Conservation (phyloP, 495 filamentous ascomycete species). For the Diplogelasinospora grovesii region DNA sequence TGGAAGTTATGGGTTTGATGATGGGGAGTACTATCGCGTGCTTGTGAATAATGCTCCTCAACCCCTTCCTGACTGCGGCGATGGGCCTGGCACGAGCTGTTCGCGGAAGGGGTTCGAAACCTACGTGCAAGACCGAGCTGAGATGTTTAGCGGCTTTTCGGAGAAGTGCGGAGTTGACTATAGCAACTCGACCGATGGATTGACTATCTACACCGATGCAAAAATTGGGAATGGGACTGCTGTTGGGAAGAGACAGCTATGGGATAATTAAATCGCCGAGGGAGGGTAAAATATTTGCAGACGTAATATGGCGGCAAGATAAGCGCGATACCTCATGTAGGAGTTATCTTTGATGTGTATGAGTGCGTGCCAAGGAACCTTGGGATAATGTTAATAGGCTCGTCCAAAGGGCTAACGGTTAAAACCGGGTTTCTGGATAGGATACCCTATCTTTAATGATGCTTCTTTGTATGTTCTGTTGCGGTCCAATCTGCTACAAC, state of each 20-base stretch:
- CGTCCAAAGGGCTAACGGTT: too few species aligned
- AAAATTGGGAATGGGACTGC: slow-evolving; percentile 25
- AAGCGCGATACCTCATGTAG: too few species aligned
- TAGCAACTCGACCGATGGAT: slow-evolving; percentile 24
- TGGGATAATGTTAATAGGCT: too few species aligned
- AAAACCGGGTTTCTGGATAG: too few species aligned
- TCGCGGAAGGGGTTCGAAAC: slow-evolving; percentile 22
- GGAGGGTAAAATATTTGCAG: neutral
- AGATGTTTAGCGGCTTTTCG: slow-evolving; percentile 28
- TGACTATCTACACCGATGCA: slow-evolving; percentile 30
- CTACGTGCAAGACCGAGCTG: slow-evolving; percentile 24
- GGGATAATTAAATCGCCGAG: slow-evolving; percentile 2
- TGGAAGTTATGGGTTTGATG: slow-evolving; percentile 25
- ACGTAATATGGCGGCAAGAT: slow-evolving; percentile 1
- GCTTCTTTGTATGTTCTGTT: too few species aligned
- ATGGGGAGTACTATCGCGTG: slow-evolving; percentile 31
- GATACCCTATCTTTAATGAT: too few species aligned
- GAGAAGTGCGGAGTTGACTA: slow-evolving; percentile 27
- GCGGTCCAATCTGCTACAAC: too few species aligned
- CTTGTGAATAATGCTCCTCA: slow-evolving; percentile 33
- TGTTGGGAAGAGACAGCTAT: slow-evolving; percentile 26
- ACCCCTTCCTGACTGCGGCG: slow-evolving; percentile 25
- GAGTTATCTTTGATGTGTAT: slow-evolving; percentile 2
- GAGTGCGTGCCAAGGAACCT: neutral
- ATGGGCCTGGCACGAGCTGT: slow-evolving; percentile 32